phyloP scores from a whole-genome alignment of 768 basidiomycete species.

The Suillus luteus region DNA sequence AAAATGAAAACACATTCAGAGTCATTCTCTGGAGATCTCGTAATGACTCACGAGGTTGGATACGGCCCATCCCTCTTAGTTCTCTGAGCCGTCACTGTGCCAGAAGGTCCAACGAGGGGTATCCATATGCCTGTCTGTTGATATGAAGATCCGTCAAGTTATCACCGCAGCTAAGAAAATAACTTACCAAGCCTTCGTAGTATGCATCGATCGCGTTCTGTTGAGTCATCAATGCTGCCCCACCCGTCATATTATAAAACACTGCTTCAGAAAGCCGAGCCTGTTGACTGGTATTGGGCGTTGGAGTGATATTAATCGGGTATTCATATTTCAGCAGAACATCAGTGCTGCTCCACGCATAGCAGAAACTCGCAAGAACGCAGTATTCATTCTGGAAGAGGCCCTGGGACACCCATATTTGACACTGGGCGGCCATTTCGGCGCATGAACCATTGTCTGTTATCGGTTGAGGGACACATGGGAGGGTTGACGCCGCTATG shows the following conservation, averaged over 20 bases:
- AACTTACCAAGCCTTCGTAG: slow-evolving; percentile 22
- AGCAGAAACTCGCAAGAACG: slow-evolving; percentile 28
- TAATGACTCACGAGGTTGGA: slow-evolving; percentile 20
- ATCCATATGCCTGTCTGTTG: slow-evolving; percentile 21
- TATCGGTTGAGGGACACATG: slow-evolving; percentile 25
- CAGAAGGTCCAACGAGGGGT: slow-evolving; percentile 13
- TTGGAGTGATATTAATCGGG: slow-evolving; percentile 7
- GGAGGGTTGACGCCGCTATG: slow-evolving; percentile 4
- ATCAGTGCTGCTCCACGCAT: slow-evolving; percentile 24
- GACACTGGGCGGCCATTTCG: slow-evolving; percentile 20
- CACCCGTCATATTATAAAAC: slow-evolving; percentile 25
- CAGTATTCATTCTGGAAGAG: slow-evolving; percentile 29
- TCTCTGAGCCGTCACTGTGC: neutral
- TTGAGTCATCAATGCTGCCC: slow-evolving; percentile 23
- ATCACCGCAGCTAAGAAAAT: too few species aligned
- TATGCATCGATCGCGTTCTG: slow-evolving; percentile 26
- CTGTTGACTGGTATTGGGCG: slow-evolving; percentile 18
- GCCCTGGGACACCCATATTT: slow-evolving; percentile 21
- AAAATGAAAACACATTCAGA: slow-evolving; percentile 1
- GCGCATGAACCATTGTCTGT: slow-evolving; percentile 26
- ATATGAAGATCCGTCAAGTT: neutral
- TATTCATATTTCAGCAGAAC: slow-evolving; percentile 22
- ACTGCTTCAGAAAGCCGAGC: slow-evolving; percentile 20
- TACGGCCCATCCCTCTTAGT: slow-evolving; percentile 22
- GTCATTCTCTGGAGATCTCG: neutral